Evolutionary conservation across 345 rosid genomes (phyloP).

Genomic region (Trapa bicornis): DNA sequence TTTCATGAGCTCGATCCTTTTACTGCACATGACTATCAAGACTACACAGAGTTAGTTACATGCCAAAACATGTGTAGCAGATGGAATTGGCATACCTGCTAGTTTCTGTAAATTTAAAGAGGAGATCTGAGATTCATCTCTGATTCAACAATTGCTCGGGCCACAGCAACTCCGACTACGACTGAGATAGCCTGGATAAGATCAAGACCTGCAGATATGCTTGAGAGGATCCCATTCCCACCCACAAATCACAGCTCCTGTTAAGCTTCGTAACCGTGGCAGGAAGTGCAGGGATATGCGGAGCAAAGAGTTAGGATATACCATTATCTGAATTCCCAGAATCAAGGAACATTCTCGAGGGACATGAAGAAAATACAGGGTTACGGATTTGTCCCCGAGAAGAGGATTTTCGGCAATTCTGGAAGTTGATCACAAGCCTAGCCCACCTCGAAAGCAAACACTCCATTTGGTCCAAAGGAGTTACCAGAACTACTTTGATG

Average conservation of each 20-base stretch:
- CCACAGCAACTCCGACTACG: constrained; percentile 2
- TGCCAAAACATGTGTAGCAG: no score
- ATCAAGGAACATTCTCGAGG: constrained; percentile 18
- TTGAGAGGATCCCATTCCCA: constrained; percentile 47
- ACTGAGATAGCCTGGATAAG: no score
- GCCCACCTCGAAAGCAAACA: constrained; percentile 44
- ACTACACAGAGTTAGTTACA: no score
- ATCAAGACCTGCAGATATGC: no score
- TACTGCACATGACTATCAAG: no score
- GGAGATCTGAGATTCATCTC: constrained; percentile 51
- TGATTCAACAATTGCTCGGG: constrained; percentile 63
- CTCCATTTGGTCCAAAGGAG: constrained; percentile 60
- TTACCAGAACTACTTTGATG: constrained; percentile 46
- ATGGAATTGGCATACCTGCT: constrained; percentile 29
- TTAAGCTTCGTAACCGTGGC: constrained; percentile 63
- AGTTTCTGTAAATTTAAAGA: constrained; percentile 31
- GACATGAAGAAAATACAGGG: constrained; percentile 26
- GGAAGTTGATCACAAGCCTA: constrained; percentile 14
- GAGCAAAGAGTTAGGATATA: constrained; percentile 20
- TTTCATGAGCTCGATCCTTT: no score
- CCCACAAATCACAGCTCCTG: constrained; percentile 88
- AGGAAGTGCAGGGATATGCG: constrained; percentile 62
- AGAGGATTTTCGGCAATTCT: constrained; percentile 10
- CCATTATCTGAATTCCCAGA: constrained; percentile 5
- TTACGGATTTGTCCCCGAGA: constrained; percentile 21